Evolutionary conservation across 2,329 filamentous ascomycete species (phyloP), one percentile per base, ranked within the genome.

Genomic region (Bertia moriformis): DNA sequence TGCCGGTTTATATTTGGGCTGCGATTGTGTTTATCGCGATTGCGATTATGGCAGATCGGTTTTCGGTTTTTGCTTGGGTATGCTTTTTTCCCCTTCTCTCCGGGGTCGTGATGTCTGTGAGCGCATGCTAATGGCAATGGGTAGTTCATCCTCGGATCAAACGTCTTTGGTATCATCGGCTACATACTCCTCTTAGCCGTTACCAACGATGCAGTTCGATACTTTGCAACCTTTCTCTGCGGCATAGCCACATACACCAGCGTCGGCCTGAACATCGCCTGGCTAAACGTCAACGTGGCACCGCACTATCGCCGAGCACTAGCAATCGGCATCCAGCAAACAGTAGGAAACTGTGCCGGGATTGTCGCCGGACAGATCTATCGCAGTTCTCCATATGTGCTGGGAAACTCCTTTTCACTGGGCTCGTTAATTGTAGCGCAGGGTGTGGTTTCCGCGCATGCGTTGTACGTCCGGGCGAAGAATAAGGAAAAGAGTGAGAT

Each of bases 1-100:
- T 74, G 1, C 71, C 71, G 0, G 67, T 73, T n/a, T 74, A 70
- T 45, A 49, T 70, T 13, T 62, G 63, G 42, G 68, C 65, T 3
- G 66, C 61, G 1, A 42, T 63, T 4, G 48, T 52, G 18, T 73
- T 67, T 45, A 51, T 73, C 4, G 42, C 46, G 0, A 45, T 66
- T 1, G 63, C 67, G 2, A 64, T 51, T 32, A 43, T 62, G n/a
- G 67, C 66, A 0, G 70, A 73, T 48, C 53, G 56, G 7, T 50
- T 56, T 19, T 5, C 10, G 7, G 7, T 10, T 12, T 37, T 14
- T 14, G 33, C 33, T n/a, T n/a, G 12, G 12, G 12, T 12, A 12
- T 29, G 12, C 24, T n/a, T 12, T 29, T 12, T n/a, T 29, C 24
- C 24, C 24, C 12, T n/a, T 29, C 24, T 12, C 24, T 29, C 24